Conservation (phyloP, 352 stramenopile species). For the Globisporangium radiosum region DNA sequence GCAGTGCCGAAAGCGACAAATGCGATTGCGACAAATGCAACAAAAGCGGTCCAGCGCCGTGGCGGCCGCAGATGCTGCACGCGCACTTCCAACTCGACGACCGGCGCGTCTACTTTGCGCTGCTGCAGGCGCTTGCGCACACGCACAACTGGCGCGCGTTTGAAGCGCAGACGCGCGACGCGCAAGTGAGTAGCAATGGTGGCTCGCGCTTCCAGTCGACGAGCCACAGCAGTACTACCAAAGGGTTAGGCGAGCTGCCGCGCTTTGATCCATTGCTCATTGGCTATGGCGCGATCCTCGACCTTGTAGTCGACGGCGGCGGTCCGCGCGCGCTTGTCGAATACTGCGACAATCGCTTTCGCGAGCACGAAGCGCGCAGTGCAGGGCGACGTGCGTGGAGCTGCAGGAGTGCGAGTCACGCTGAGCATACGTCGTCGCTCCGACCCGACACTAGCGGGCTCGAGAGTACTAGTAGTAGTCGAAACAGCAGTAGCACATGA, state of each 20-base stretch:
- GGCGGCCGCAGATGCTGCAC: conserved; percentile 25
- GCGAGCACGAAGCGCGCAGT: conserved; percentile 32
- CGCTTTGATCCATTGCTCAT: conserved; percentile 28
- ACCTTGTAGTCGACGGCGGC: conserved; percentile 41
- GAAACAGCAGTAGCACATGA: too few relatives aligned
- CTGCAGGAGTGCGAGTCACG: conserved; percentile 25
- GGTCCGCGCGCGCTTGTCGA: conserved; percentile 39
- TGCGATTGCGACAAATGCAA: conserved; percentile 16
- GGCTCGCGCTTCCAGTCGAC: conserved; percentile 19
- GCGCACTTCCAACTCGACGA: conserved; percentile 41
- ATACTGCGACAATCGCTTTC: conserved; percentile 35
- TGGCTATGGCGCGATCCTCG: conserved; percentile 65
- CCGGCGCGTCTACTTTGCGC: conserved; percentile 45
- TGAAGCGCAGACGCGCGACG: conserved; percentile 25
- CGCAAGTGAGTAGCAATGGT: conserved; percentile 18
- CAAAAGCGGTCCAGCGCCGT: conserved; percentile 4
- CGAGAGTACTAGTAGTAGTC: too few relatives aligned
- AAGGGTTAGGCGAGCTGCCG: background rate
- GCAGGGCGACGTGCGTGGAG: conserved; percentile 25
- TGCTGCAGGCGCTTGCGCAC: conserved; percentile 37
- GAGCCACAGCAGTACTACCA: conserved; percentile 7
- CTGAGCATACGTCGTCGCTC: conserved; percentile 26
- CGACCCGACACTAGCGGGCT: conserved; percentile 15
- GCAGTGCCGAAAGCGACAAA: conserved; percentile 16
- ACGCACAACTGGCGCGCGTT: conserved; percentile 48